phyloP scores from a whole-genome alignment of 2,329 filamentous ascomycete genomes.

The Epicoccum sorghinum region DNA sequence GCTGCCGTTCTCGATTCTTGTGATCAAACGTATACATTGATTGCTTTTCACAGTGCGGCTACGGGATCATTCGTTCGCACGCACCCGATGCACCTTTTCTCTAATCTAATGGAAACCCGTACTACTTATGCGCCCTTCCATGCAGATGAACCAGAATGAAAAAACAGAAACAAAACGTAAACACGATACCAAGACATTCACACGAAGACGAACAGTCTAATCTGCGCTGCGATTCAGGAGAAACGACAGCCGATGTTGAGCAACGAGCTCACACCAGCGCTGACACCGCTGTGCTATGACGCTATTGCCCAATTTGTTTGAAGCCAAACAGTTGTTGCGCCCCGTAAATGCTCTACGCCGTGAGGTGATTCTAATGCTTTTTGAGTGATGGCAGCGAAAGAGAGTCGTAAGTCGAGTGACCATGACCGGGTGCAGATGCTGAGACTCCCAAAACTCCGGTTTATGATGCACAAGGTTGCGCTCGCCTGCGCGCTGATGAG shows the following conservation, averaged over 20 bases:
- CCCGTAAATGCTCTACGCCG: constrained; percentile 41
- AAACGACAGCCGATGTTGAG: constrained; percentile 26
- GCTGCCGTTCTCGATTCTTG: neutral
- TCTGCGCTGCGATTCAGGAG: constrained; percentile 27
- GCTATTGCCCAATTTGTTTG: constrained; percentile 17
- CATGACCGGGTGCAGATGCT: constrained; percentile 16
- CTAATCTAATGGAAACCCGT: constrained; percentile 12
- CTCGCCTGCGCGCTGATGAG: constrained; percentile 20
- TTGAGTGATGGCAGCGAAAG: constrained; percentile 23
- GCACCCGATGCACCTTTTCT: constrained; percentile 17
- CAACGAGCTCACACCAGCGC: constrained; percentile 15
- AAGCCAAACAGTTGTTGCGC: constrained; percentile 31
- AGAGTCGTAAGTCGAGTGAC: constrained; percentile 29
- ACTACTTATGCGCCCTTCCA: constrained; percentile 13
- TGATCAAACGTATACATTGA: constrained; percentile 22
- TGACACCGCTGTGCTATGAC: constrained; percentile 20
- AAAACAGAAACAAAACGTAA: neutral
- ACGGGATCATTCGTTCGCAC: constrained; percentile 2
- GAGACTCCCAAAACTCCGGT: constrained; percentile 35
- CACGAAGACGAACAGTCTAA: constrained; percentile 26
- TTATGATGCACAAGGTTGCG: constrained; percentile 36
- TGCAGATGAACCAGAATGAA: constrained; percentile 13
- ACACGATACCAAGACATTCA: constrained; percentile 15
- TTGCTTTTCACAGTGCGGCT: constrained; percentile 19
- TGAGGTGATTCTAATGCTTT: constrained; percentile 46